A percentile compares a stretch with the other conserved stretches of the same genome.
Conservation (phyloP, 2,329 filamentous ascomycete genomes). For the Waltergamsia citrina region DNA sequence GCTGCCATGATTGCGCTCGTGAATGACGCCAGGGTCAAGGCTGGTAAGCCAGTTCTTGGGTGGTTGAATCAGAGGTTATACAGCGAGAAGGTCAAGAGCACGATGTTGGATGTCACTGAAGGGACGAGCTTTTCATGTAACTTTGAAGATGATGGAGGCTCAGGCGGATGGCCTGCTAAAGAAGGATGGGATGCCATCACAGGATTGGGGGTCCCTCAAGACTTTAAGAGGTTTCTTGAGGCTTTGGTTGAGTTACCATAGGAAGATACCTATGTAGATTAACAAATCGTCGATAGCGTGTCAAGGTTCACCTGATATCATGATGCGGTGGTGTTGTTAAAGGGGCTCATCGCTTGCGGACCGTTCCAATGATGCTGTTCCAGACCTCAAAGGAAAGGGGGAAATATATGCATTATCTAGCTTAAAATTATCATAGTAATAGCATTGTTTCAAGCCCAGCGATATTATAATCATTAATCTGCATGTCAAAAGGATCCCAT, state of each 20-base stretch:
- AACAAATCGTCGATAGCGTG: no score
- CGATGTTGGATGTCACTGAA: constrained; percentile 29
- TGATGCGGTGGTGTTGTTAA: no score
- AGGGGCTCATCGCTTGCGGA: no score
- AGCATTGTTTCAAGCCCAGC: no score
- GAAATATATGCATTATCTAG: no score
- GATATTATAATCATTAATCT: no score
- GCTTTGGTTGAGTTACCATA: constrained; percentile 16
- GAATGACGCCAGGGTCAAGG: constrained; percentile 41
- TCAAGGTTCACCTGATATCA: no score
- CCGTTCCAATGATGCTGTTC: no score
- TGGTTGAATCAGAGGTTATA: constrained; percentile 45
- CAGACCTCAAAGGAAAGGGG: no score
- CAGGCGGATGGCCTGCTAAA: constrained; percentile 32
- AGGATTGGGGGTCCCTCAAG: constrained; percentile 35
- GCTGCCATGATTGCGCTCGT: constrained; percentile 44
- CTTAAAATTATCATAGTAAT: no score
- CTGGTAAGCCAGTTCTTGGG: constrained; percentile 38
- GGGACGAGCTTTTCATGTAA: constrained; percentile 31
- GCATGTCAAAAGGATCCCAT: no score
- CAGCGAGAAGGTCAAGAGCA: constrained; percentile 20
- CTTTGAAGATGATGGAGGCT: constrained; percentile 19
- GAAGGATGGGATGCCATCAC: constrained; percentile 39
- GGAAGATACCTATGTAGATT: no score
- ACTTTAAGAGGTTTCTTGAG: constrained; percentile 27